A percentile compares a stretch with the other conserved stretches of the same genome.
Conservation (phyloP, 805 yeast species). For the Ogataea methanolica region DNA sequence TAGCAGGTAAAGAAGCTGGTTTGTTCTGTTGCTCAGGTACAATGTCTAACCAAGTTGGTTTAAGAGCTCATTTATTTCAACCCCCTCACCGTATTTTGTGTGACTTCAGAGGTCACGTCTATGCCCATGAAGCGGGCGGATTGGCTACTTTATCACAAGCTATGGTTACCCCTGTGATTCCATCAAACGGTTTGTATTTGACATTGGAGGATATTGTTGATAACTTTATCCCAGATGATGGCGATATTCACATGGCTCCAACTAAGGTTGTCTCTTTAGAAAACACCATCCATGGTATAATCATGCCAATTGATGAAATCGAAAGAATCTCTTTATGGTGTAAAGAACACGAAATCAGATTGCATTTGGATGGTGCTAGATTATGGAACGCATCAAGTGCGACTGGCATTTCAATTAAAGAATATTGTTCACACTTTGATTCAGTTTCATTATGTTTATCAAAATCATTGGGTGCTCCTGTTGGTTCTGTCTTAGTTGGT, state of each 20-base stretch:
- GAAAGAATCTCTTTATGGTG: slow-evolving; percentile 66
- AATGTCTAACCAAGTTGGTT: slow-evolving; percentile 78
- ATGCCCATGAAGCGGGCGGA: slow-evolving; percentile 83
- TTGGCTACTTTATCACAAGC: slow-evolving; percentile 82
- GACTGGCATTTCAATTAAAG: slow-evolving; percentile 60
- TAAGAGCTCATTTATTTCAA: slow-evolving; percentile 65
- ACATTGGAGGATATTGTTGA: slow-evolving; percentile 72
- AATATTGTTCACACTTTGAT: slow-evolving; percentile 74
- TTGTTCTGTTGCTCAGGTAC: slow-evolving; percentile 84
- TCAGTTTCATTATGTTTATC: slow-evolving; percentile 82
- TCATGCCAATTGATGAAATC: slow-evolving; percentile 74
- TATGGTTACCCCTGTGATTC: slow-evolving; percentile 74
- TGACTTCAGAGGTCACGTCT: slow-evolving; percentile 80
- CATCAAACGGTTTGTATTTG: slow-evolving; percentile 65
- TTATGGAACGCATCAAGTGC: slow-evolving; percentile 80
- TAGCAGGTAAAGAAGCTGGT: slow-evolving; percentile 78
- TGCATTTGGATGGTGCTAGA: slow-evolving; percentile 91
- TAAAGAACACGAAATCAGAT: slow-evolving; percentile 46
- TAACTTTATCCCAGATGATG: slow-evolving; percentile 62
- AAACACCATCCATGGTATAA: slow-evolving; percentile 78
- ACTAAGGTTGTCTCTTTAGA: slow-evolving; percentile 78
- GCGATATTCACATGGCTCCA: slow-evolving; percentile 83
- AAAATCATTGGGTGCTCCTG: slow-evolving; percentile 86
- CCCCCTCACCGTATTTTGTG: slow-evolving; percentile 81
- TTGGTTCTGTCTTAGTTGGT: slow-evolving; percentile 83